Conservation (phyloP, 352 stramenopile species). For the Pythium rhizo-oryzae region DNA sequence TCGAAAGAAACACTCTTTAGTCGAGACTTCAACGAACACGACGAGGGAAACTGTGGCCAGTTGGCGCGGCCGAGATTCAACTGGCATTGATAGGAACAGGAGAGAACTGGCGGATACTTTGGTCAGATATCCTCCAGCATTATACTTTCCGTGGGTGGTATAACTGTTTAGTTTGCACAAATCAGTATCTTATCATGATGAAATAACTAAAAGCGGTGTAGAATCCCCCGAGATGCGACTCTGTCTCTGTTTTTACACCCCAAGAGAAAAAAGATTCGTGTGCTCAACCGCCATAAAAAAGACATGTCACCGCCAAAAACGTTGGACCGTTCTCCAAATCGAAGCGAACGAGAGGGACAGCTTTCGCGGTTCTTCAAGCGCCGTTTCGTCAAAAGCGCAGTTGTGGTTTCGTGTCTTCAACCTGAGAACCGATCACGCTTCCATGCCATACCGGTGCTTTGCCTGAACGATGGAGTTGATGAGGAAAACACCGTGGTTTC, state of each 20-base stretch:
- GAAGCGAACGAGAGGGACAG: too few species aligned
- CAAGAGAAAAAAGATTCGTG: constrained; percentile 8
- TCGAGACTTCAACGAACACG: not conserved
- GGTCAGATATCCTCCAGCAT: not conserved
- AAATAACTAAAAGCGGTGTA: not conserved
- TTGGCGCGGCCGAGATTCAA: not conserved
- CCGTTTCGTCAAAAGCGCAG: too few species aligned
- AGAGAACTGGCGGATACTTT: too few species aligned
- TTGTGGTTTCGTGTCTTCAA: too few species aligned
- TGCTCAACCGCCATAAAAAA: not conserved
- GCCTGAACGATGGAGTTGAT: not conserved
- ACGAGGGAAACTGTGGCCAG: not conserved
- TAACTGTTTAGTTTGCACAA: not conserved
- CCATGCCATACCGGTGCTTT: too few species aligned
- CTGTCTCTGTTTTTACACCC: not conserved
- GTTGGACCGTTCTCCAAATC: not conserved
- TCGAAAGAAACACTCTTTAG: not conserved
- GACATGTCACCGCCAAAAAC: not conserved
- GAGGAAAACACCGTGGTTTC: not conserved
- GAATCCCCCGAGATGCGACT: not conserved
- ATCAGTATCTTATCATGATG: not conserved
- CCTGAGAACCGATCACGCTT: too few species aligned
- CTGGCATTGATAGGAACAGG: too few species aligned
- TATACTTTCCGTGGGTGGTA: not conserved
- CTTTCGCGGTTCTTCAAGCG: too few species aligned